phyloP scores from a whole-genome alignment of 1,284 basidiomycete species.

The Pterulicium gracile region DNA sequence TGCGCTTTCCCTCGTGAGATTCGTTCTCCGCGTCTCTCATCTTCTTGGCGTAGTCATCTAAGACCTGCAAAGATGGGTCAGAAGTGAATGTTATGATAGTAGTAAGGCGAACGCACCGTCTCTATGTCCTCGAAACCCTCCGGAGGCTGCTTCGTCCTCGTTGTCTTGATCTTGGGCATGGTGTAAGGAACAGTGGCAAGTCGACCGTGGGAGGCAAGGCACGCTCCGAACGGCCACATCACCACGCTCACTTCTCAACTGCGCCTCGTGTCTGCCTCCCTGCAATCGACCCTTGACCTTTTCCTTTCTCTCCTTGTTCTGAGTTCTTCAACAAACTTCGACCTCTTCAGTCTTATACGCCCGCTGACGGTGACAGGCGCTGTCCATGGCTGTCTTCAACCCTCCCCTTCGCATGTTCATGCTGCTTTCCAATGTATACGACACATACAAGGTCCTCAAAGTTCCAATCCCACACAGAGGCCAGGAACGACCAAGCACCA shows the following conservation, averaged over 20 bases:
- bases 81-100: neutral
- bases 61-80: constrained; percentile 42
- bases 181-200: constrained; percentile 12
- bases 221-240: too few relatives aligned
- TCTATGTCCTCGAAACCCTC: constrained; percentile 98
- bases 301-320: too few relatives aligned
- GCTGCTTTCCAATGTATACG: constrained; percentile 69
- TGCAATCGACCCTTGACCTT: too few relatives aligned
- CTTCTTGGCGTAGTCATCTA: constrained; percentile 93
- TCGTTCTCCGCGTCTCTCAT: constrained; percentile 98
- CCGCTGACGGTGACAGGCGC: too few relatives aligned
- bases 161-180: constrained; percentile 96
- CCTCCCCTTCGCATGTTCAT: constrained; percentile 55
- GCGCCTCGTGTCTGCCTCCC: too few relatives aligned
- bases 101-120: constrained; percentile 29
- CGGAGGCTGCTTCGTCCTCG: constrained; percentile 89
- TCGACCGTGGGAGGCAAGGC: too few relatives aligned
- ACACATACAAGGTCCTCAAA: constrained; percentile 73
- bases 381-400: constrained; percentile 58
- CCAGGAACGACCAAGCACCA: constrained; percentile 47
- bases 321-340: too few relatives aligned
- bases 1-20: constrained; percentile 95
- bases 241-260: too few relatives aligned
- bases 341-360: too few relatives aligned
- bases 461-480: constrained; percentile 46